Conservation (phyloP, 1,284 basidiomycete genomes). For the Ceratobasidium sp. region DNA sequence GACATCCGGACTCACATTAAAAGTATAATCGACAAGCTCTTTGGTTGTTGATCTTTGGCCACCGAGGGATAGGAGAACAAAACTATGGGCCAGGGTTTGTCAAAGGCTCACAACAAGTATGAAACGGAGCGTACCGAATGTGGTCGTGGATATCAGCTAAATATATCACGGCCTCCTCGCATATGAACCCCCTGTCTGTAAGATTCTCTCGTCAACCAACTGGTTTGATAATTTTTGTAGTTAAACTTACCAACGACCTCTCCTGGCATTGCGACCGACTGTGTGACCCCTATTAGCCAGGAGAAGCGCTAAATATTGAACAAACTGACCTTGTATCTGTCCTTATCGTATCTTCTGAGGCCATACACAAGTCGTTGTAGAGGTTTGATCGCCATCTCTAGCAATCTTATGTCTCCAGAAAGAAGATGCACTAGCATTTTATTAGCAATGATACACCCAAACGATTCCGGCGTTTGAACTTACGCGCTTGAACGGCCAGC, state of each 20-base stretch:
- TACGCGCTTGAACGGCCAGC: slow-evolving; percentile 18
- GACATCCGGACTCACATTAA: slow-evolving; percentile 1
- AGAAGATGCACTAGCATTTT: slow-evolving; percentile 11
- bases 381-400: slow-evolving; percentile 21
- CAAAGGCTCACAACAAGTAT: background rate
- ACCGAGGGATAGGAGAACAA: slow-evolving; percentile 19
- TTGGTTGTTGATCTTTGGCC: slow-evolving; percentile 2
- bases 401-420: slow-evolving; percentile 19
- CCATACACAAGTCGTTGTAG: slow-evolving; percentile 19
- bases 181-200: background rate
- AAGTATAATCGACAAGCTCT: slow-evolving; percentile 10
- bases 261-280: slow-evolving; percentile 13
- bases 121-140: slow-evolving; percentile 1
- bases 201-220: background rate
- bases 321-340: slow-evolving; percentile 5
- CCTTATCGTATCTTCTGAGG: slow-evolving; percentile 8
- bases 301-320: background rate
- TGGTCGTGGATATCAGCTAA: slow-evolving; percentile 27
- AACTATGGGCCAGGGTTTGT: background rate
- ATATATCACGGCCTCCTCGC: slow-evolving; percentile 23
- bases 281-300: background rate
- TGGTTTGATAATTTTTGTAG: background rate
- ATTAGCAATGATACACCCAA: background rate
- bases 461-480: background rate
- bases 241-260: background rate